Evolutionary conservation across 2,329 filamentous ascomycete genomes (phyloP).

Genomic region (Plenodomus tracheiphilus): DNA sequence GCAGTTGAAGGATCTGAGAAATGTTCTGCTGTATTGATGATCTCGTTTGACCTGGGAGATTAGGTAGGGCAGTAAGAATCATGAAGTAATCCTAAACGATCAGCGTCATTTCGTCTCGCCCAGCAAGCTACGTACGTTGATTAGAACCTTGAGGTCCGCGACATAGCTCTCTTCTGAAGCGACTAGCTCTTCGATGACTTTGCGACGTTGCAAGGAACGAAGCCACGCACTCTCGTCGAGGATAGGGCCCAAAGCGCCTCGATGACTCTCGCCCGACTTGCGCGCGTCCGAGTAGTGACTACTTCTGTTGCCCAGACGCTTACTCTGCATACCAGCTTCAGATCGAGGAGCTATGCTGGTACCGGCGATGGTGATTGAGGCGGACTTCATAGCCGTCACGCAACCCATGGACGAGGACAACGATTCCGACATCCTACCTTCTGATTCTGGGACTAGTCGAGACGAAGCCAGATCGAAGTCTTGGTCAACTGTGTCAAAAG

Average conservation of each 20-base stretch:
- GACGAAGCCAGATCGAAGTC: constrained; percentile 12
- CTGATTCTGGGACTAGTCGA: constrained; percentile 12
- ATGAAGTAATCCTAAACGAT: constrained; percentile 50
- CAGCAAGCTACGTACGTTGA: constrained; percentile 66
- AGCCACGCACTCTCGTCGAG: constrained; percentile 71
- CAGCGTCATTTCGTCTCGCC: background rate
- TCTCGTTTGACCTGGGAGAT: constrained; percentile 65
- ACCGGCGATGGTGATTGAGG: constrained; percentile 75
- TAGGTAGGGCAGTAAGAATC: constrained; percentile 70
- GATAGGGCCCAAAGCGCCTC: constrained; percentile 48
- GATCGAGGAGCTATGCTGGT: constrained; percentile 67
- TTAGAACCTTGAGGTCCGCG: constrained; percentile 80
- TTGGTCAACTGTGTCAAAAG: constrained; percentile 32
- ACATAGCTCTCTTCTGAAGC: constrained; percentile 88
- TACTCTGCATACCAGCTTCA: constrained; percentile 62
- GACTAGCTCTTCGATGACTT: constrained; percentile 83
- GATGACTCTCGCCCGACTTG: constrained; percentile 61
- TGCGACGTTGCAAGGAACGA: constrained; percentile 73
- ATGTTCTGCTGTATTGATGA: constrained; percentile 78
- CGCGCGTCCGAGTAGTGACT: constrained; percentile 64
- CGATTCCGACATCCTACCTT: constrained; percentile 54
- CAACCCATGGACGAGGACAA: constrained; percentile 78
- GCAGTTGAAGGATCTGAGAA: constrained; percentile 77
- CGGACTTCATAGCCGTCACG: constrained; percentile 79
- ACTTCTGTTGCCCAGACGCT: constrained; percentile 64